Evolutionary conservation across 495 filamentous ascomycete species (phyloP), one percentile per base, ranked within the genome.

Genomic region (Daldinia concentrica): DNA sequence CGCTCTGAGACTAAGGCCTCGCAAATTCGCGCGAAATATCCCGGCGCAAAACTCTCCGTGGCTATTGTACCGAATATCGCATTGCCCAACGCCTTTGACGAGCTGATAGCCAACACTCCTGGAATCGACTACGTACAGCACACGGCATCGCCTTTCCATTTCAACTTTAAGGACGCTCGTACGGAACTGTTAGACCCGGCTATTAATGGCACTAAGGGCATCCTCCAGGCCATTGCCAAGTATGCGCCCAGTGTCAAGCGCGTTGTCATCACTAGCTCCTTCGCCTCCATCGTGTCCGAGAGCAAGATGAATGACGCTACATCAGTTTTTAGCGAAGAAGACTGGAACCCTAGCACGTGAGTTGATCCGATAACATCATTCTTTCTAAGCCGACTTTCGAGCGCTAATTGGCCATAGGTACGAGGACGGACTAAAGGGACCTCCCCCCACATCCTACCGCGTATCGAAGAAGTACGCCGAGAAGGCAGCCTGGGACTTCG

Each of bases 81-180:
- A 2, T 66, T 88, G 66, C 85, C 86, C 45, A 84, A 86, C 41
- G 92, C 93, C 68, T 96, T 97, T 78, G 92, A 96, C 70, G 83
- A 93, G 73, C 91, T 92, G 15, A 67, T 71, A 8, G 88, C 93
- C 63, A 87, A 88, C 78, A 88, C 85, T 55, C 91, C 92, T 1
- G 91, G 89, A 3, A 90, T 97, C 66, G 94, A 95, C 66, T 90
- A 88, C 67, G 93, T 98, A 26, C 82, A 97, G 54, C 94, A 98
- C 79, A 97, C 93, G 0, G 94, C 95, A 2, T 91, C 88, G 12
- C 93, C 94, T 4, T 97, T 96, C 82, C 92, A 94, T 77, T 91
- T 87, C 82, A 87, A 88, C 15, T 83, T 85, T 51, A 83, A 82
- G 22, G 91, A 97, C 76, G 86, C 91, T 7, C 83, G 93, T 69